Evolutionary conservation across 73 alveolate genomes (phyloP).

Genomic region (Paramecium sonneborni): DNA sequence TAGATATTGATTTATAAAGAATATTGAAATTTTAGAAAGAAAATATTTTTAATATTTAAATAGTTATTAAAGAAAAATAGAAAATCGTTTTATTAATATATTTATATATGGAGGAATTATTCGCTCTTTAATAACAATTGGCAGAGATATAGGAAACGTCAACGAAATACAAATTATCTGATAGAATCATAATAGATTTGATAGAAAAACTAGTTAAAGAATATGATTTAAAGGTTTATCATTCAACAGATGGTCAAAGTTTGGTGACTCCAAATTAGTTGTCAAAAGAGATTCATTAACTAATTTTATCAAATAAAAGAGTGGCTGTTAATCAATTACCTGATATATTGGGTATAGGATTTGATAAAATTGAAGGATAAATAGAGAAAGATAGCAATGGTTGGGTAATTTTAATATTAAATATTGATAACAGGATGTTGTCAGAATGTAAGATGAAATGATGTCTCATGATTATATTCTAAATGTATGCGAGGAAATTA

Average conservation of each 20-base stretch:
- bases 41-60: no score
- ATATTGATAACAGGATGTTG: slow-evolving; percentile 28
- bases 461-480: slow-evolving; percentile 41
- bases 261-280: background rate
- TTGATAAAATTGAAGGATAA: slow-evolving; percentile 47
- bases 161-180: background rate
- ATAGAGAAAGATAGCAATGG: slow-evolving; percentile 3
- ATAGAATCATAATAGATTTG: slow-evolving; percentile 39
- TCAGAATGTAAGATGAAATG: slow-evolving; percentile 44
- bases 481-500: slow-evolving; percentile 21
- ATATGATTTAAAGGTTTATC: slow-evolving; percentile 16
- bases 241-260: background rate
- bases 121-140: slow-evolving; percentile 10
- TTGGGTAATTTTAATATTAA: slow-evolving; percentile 40
- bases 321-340: background rate
- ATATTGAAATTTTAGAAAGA: no score
- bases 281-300: background rate
- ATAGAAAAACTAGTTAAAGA: slow-evolving; percentile 44
- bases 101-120: slow-evolving; percentile 51
- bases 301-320: background rate
- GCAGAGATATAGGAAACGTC: slow-evolving; percentile 16
- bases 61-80: background rate
- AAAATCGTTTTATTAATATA: background rate
- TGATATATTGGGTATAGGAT: background rate
- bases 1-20: no score